Evolutionary conservation across 192 early-diverging fungal species (phyloP), one percentile per base, ranked within the genome.

Genomic region (Entomortierella lignicola): DNA sequence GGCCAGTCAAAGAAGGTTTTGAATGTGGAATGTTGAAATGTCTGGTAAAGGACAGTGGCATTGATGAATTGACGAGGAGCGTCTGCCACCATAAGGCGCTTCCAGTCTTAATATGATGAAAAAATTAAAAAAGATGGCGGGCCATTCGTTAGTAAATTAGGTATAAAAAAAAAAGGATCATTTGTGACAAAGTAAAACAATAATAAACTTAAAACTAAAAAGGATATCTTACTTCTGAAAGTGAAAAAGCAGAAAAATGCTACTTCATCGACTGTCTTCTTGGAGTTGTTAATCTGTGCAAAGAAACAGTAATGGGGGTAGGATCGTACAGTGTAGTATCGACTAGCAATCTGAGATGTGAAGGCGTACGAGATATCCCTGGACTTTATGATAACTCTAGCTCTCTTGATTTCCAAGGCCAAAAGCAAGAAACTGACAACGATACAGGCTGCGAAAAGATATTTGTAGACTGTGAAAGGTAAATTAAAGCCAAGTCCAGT

Each of bases 201-300:
- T 41, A 58, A 32, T 15, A 23, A 42, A 55, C n/a, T n/a, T n/a
- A 2, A 42, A 23, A 23, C 18, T 30, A 42, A 11, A 27, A 34
- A 11, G 8, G 15, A 41, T 43, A 30, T 60, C 66, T 60, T 85
- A 90, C 93, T 91, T 81, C 92, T 89, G 63, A 95, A 90, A n/a
- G 86, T 84, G 77, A 95, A 95, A 68, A 92, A 96, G n/a, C 93
- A 90, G 82, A 88, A 95, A 70, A 95, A 95, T 8, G 94, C 92
- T 3, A 95, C 26, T 2, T 85, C 71, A 54, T 96, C 95, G 23
- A 84, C 84, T 10, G 61, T 58, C 79, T 86, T 92, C n/a, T 77
- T 87, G 3, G 89, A 87, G 50, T 86, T 82, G 50, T 94, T 82
- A 58, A 96, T 91, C 44, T 91, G 84, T 6, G 73, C 52, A 72